Evolutionary conservation across 495 filamentous ascomycete species (phyloP).

Genomic region (Glonium stellatum): DNA sequence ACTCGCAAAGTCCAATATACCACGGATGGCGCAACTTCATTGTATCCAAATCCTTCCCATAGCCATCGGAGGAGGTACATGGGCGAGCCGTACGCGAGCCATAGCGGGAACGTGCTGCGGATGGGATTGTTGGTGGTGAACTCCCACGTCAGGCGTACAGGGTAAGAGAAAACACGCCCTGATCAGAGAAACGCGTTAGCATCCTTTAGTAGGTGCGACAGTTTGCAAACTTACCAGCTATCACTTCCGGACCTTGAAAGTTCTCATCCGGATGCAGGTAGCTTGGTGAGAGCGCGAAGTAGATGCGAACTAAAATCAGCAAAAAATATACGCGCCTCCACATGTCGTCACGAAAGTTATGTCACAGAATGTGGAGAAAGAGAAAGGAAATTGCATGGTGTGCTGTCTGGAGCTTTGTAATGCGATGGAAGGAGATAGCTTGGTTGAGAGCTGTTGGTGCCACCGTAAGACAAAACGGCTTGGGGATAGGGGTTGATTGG

Average conservation of each 20-base stretch:
- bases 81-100: conserved; percentile 84
- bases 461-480: background rate
- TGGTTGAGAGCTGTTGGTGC: background rate
- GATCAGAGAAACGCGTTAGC: conserved; percentile 24
- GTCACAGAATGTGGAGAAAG: conserved; percentile 1
- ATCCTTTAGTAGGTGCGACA: background rate
- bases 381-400: conserved; percentile 19
- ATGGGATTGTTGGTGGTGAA: conserved; percentile 80
- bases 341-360: conserved; percentile 45
- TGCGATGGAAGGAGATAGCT: background rate
- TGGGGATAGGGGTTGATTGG: conserved; percentile 4
- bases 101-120: conserved; percentile 92
- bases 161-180: conserved; percentile 88
- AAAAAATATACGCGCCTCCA: conserved; percentile 87
- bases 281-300: conserved; percentile 88
- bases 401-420: conserved; percentile 3
- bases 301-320: conserved; percentile 77
- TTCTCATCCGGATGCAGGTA: conserved; percentile 98
- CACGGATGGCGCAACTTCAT: conserved; percentile 53
- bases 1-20: conserved; percentile 83
- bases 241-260: conserved; percentile 95
- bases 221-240: conserved; percentile 66
- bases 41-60: conserved; percentile 55
- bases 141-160: conserved; percentile 84
- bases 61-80: conserved; percentile 88